Evolutionary conservation across 2,329 filamentous ascomycete genomes (phyloP).

Genomic region (Periconia macrospinosa): DNA sequence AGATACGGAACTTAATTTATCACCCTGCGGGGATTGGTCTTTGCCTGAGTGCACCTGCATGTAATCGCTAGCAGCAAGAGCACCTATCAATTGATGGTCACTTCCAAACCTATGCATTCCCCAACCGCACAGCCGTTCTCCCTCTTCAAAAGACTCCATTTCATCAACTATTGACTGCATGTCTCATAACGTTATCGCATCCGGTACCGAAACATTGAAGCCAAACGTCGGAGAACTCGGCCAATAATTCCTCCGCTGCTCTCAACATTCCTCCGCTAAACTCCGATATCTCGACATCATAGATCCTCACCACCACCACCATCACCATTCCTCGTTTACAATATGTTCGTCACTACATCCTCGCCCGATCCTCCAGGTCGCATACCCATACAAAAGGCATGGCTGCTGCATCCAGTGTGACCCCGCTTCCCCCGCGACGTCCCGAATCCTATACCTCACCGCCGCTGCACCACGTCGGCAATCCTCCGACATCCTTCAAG

Average conservation of each 20-base stretch:
- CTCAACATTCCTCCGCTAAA: neutral
- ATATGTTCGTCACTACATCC: neutral
- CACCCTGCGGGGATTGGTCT: too few species aligned
- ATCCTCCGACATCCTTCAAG: constrained; percentile 49
- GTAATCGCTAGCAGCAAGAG: too few species aligned
- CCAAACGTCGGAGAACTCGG: neutral
- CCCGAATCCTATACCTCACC: neutral
- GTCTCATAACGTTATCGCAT: too few species aligned
- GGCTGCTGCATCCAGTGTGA: constrained; percentile 1
- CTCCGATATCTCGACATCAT: constrained; percentile 2
- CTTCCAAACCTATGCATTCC: too few species aligned
- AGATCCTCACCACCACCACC: neutral
- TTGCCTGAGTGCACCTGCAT: too few species aligned
- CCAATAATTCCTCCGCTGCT: neutral
- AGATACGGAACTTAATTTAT: too few species aligned
- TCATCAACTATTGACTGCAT: too few species aligned
- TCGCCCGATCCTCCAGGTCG: neutral
- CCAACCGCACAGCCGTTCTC: too few species aligned
- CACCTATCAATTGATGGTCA: too few species aligned
- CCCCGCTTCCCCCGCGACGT: neutral
- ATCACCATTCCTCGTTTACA: constrained; percentile 1
- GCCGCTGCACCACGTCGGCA: constrained; percentile 14
- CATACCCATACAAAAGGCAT: neutral
- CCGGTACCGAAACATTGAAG: too few species aligned
- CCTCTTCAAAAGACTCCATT: too few species aligned